Evolutionary conservation across 805 yeast species (phyloP), one percentile per base, ranked within the genome.

Genomic region (Ogataea trehaloabstinens): DNA sequence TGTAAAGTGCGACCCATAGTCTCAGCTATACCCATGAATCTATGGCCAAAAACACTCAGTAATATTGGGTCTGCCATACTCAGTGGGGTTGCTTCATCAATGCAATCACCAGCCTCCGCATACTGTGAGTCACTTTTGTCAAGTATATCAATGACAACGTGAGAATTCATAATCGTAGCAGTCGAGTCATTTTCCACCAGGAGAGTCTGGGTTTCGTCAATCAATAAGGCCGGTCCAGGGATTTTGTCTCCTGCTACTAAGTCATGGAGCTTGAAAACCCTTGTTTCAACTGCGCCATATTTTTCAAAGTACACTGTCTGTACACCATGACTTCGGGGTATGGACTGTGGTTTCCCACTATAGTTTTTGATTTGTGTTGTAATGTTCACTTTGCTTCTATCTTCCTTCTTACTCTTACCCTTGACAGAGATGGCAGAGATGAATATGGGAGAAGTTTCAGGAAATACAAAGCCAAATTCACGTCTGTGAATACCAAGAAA

Each of bases 391-490:
- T 8, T 22, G 12, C 12, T 8, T 8, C 12, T 8, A 22, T 22
- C 25, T 22, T 22, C 12, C 25, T 10, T 8, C 25, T 10, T 10
- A 8, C 12, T 22, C 25, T 22, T 8, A 22, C 25, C 12, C 25
- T 12, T 22, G 25, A 22, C 12, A 12, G 11, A 22, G 25, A 8
- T 31, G 78, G 18, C 48, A 41, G 15, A 82, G 66, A 54, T 84
- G 88, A 46, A 78, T 82, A 11, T 83, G 78, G 5, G 82, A 54
- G 24, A 83, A 72, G 18, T 69, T 73, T 40, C 82, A 69, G 15
- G 74, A 68, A 15, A 63, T 63, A 72, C 61, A 61, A 83, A 83
- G 0, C 87, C 85, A 58, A 82, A 84, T 56, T 83, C 88, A 44
- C 76, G 68, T 46, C 71, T 64, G 50, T 83, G 89, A 29, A 64